Evolutionary conservation across 1,139 yeast species (phyloP).

Genomic region (Saccharomyces hybrid): DNA sequence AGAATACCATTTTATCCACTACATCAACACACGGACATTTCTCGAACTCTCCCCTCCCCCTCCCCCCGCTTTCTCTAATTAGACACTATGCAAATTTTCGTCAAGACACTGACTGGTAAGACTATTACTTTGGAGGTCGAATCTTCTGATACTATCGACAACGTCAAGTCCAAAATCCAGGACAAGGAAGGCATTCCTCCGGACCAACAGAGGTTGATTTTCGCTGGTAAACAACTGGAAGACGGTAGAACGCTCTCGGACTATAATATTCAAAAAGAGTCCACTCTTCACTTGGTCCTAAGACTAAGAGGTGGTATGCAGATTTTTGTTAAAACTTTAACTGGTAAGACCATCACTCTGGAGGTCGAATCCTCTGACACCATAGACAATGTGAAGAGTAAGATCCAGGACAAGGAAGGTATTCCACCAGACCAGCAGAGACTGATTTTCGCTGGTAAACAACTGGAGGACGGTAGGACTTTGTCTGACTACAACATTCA

Average conservation of each 20-base stretch:
- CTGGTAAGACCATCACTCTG: constrained; percentile 52
- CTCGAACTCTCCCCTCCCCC: not conserved
- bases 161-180: constrained; percentile 94
- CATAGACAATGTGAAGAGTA: constrained; percentile 81
- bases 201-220: constrained; percentile 95
- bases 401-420: constrained; percentile 98
- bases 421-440: constrained; percentile 98
- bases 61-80: not conserved
- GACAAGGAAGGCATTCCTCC: constrained; percentile 99
- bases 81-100: constrained; percentile 46
- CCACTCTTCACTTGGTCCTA: constrained; percentile 74
- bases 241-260: constrained; percentile 83
- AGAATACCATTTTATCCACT: not conserved
- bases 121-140: constrained; percentile 63
- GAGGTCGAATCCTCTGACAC: constrained; percentile 65
- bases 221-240: constrained; percentile 92
- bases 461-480: constrained; percentile 82
- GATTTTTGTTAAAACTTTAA: constrained; percentile 52
- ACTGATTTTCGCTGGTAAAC: constrained; percentile 95
- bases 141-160: constrained; percentile 64
- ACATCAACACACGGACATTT: not conserved
- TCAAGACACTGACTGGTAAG: constrained; percentile 59
- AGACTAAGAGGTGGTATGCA: constrained; percentile 88
- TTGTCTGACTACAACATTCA: constrained; percentile 85
- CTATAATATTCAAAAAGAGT: constrained; percentile 87